Conservation (phyloP, 2,329 filamentous ascomycete species). For the Laburnicola sp. region DNA sequence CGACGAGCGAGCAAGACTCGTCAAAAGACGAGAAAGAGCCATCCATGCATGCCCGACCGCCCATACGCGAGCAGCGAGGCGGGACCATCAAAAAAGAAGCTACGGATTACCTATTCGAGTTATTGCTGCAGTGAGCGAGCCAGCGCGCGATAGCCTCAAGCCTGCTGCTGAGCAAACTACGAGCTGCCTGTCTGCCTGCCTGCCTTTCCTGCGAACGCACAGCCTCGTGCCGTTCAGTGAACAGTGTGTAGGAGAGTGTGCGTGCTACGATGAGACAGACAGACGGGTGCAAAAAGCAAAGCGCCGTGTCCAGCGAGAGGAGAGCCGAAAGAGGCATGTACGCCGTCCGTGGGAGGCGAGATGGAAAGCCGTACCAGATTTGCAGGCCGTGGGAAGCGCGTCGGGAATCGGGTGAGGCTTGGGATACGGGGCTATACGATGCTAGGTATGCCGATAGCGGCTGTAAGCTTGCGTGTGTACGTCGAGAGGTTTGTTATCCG, state of each 20-base stretch:
- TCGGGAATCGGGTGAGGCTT: slow-evolving; percentile 13
- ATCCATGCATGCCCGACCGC: not conserved
- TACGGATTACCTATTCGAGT: slow-evolving; percentile 20
- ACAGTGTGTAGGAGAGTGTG: not conserved
- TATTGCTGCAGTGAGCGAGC: not conserved
- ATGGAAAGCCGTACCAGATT: slow-evolving; percentile 16
- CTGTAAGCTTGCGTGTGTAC: too few species aligned
- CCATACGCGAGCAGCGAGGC: not conserved
- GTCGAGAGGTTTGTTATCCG: too few species aligned
- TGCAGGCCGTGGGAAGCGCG: not conserved
- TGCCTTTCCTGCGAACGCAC: not conserved
- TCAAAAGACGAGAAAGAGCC: not conserved
- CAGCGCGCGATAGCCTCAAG: not conserved
- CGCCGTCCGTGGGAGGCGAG: slow-evolving; percentile 5
- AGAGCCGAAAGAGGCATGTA: slow-evolving; percentile 6
- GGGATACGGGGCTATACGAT: too few species aligned
- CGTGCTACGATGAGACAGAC: not conserved
- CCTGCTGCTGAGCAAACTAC: slow-evolving; percentile 12
- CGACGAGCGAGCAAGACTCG: not conserved
- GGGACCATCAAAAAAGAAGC: not conserved
- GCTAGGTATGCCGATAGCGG: too few species aligned
- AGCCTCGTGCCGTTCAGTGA: not conserved
- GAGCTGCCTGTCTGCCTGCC: slow-evolving; percentile 4
- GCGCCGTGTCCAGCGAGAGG: not conserved
- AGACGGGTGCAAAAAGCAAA: slow-evolving; percentile 5